Percentiles rank a stretch among this genome's conserved stretches.
Evolutionary conservation across 331 rosid genomes (phyloP).

Genomic region (Spiraea crenata): DNA sequence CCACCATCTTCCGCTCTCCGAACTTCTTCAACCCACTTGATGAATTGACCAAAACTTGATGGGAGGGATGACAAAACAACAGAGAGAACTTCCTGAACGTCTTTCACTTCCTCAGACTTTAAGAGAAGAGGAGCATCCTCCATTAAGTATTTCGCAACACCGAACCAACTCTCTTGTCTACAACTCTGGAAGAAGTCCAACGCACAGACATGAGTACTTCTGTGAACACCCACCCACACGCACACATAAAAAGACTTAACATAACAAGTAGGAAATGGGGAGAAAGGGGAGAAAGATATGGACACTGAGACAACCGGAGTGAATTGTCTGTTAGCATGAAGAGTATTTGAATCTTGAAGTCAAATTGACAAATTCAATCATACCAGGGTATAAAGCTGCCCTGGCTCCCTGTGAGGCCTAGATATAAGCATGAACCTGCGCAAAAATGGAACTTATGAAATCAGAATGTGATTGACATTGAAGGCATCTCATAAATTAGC

Average conservation of each 20-base stretch:
- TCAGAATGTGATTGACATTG: background rate
- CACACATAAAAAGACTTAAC: too few relatives aligned
- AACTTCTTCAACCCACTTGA: slow-evolving; percentile 92
- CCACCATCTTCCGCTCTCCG: slow-evolving; percentile 76
- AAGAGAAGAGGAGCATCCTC: slow-evolving; percentile 80
- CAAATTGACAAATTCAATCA: slow-evolving; percentile 18
- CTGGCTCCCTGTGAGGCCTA: slow-evolving; percentile 84
- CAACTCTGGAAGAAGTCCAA: slow-evolving; percentile 70
- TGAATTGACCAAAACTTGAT: slow-evolving; percentile 77
- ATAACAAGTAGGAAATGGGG: background rate
- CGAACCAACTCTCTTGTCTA: slow-evolving; percentile 86
- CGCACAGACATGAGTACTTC: slow-evolving; percentile 1
- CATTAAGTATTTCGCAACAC: slow-evolving; percentile 70
- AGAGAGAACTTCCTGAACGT: slow-evolving; percentile 56
- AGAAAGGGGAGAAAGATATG: background rate
- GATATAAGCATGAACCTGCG: slow-evolving; percentile 91
- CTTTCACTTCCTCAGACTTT: slow-evolving; percentile 56
- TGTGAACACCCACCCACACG: background rate
- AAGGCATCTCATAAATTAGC: background rate
- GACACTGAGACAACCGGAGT: background rate
- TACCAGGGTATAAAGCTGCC: slow-evolving; percentile 91
- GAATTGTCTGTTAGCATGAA: background rate
- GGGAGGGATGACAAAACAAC: slow-evolving; percentile 63
- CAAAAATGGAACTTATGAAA: slow-evolving; percentile 11
- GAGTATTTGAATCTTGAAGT: background rate